These are phyloP conservation scores for Penicillium alfredii DNA, from an alignment of 495 filamentous ascomycete species.

Conservation along the genomic window DNA sequence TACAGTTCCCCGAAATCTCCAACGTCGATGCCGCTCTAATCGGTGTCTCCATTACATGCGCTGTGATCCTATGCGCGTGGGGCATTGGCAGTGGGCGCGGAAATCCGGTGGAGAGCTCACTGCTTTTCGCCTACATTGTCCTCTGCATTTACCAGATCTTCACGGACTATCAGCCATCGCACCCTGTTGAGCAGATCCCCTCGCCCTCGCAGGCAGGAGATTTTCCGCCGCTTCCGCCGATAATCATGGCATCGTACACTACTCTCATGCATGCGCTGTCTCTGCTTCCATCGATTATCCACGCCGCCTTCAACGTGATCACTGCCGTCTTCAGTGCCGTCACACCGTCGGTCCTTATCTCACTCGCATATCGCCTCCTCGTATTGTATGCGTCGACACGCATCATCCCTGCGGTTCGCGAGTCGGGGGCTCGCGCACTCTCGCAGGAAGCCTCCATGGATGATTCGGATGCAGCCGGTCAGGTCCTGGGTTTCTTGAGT, in stretches of 20 bases:
- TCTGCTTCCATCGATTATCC: conserved; percentile 73
- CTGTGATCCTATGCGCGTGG: conserved; percentile 85
- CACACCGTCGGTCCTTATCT: conserved; percentile 90
- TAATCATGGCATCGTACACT: conserved; percentile 98
- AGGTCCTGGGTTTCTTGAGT: conserved; percentile 71
- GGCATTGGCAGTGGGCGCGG: conserved; percentile 92
- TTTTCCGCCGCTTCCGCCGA: conserved; percentile 89
- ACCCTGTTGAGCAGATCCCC: conserved; percentile 49
- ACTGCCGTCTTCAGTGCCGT: conserved; percentile 86
- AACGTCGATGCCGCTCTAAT: conserved; percentile 94
- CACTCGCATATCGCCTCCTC: conserved; percentile 82
- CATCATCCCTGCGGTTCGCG: conserved; percentile 88
- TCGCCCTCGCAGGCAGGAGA: conserved; percentile 58
- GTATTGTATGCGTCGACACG: conserved; percentile 94
- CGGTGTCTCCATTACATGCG: conserved; percentile 83
- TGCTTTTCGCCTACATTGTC: conserved; percentile 94
- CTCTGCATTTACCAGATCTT: conserved; percentile 99
- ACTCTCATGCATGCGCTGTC: conserved; percentile 81
- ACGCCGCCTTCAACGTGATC: conserved; percentile 79
- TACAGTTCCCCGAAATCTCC: conserved; percentile 84
- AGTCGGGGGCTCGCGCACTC: conserved; percentile 73
- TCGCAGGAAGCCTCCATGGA: conserved; percentile 78
- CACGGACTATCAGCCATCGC: conserved; percentile 87
- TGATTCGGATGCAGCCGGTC: conserved; percentile 75
- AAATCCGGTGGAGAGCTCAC: conserved; percentile 90